Evolutionary conservation across 371 early-diverging fungal genomes (phyloP), one percentile per base, ranked within the genome.

Genomic region (Rhizopus delemar): DNA sequence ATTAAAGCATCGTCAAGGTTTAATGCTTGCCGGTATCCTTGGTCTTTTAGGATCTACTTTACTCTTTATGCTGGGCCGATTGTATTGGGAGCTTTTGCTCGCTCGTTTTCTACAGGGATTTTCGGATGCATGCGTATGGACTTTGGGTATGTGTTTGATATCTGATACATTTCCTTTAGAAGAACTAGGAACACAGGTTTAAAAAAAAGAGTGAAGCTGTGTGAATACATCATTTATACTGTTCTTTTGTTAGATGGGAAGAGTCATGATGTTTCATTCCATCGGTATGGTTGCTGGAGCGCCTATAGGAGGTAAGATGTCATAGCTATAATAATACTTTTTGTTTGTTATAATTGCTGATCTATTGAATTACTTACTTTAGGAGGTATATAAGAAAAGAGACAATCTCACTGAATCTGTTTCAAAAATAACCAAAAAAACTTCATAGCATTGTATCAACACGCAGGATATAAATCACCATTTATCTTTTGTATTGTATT

Each of bases 61-160:
- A n/a, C 48, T 86, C 33, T 85, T 89, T 54, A 70, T 82, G 60
- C 59, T 81, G 53, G 77, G 74, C 13, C 63, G 59, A 8, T 46
- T 54, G 8, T 83, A 76, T 59, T 80, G 80, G 80, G 66, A 74
- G 53, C 60, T 87, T 29, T 55, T 81, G n/a, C 13, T 84, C 3
- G 87, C 84, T 29, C 80, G 89, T 0, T 72, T 85, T 58, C 60
- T 81, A 50, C 86, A 85, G 67, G 89, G 89, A 0, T 71, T 82
- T 34, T 64, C 83, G 8, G 79, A 74, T 39, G 83, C 79, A 11
- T 77, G 77, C 28, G 76, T 78, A 9, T 85, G 85, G 86, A 79
- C 79, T 5, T 49, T 84, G 38, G 75, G 80, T 29, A 63, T 82
- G 54, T 74, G 75, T 13, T 51, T 83, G 16, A 65, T 88, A 48